Base-by-base conservation (phyloP, 225 moss, liverwort and hornwort species). In the Polytrichum commune region DNA sequence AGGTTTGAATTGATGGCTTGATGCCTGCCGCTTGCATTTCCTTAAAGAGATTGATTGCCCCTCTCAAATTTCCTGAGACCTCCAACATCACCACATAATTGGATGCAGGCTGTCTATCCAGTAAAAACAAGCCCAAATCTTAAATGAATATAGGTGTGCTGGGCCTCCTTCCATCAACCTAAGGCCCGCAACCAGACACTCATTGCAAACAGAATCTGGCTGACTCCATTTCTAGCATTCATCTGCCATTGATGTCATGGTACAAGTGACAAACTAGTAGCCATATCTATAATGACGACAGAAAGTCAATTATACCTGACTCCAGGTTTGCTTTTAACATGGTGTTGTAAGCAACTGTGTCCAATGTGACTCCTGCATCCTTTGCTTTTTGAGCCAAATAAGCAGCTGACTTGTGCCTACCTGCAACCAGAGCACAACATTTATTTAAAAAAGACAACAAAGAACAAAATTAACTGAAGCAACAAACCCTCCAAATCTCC, bases 311-410 rank as follows among this genome's bases (percentile, higher is more conserved):
- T 54, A 53, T 16, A 80, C 93, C 96, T 80, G 92, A 88, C 75
- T 89, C 87, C 57, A 90, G 76, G 72, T 85, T 90, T 27, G 90
- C 79, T 81, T 95, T 90, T 71, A 95, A 74, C 54, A 98, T 91
- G 29, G 87, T 84, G 67, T 95, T 98, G 72, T 87, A 98, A 55
- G 91, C 91, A 65, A 90, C 84, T 28, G 88, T 89, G 68, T 98
- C 98, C 81, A 98, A 74, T 27, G 69, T 69, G 76, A 86, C 77
- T 32, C 90, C 84, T 54, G 80, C 83, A 53, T 80, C 84, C 65
- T 86, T 91, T 62, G 89, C 89, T 64, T 74, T 90, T 62, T 84
- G 86, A 70, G 91, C 90, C 60, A 95, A 70, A 10, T 71, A 75
- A 60, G 91, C 71, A 53, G 91, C 83, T 73, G 89, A 84, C 30